Percentiles rank a stretch among this genome's conserved stretches.
These are phyloP conservation scores for Aspergillus niger DNA, from an alignment of 2,329 filamentous ascomycete genomes.

Conservation along the genomic window DNA sequence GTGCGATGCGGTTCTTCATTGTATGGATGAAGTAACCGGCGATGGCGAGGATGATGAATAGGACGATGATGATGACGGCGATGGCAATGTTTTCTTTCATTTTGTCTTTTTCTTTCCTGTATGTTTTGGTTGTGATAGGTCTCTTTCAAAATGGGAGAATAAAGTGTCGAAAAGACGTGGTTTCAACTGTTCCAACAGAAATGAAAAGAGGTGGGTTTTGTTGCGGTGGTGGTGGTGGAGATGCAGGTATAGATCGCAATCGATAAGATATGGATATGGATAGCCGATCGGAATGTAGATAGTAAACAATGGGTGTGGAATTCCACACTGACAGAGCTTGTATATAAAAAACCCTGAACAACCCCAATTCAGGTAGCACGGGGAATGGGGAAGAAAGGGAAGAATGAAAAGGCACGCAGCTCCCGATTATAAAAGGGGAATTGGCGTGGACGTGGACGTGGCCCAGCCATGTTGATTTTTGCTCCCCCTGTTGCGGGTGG, in stretches of 20 bases:
- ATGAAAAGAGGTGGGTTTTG: not conserved
- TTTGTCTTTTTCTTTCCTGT: constrained; percentile 13
- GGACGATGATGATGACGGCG: constrained; percentile 52
- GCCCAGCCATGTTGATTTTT: constrained; percentile 25
- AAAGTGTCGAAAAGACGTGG: not conserved
- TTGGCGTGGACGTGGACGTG: constrained; percentile 8
- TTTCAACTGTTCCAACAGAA: not conserved
- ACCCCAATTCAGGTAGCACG: constrained; percentile 7
- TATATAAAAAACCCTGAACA: not conserved
- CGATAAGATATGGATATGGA: not conserved
- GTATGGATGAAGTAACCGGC: constrained; percentile 43
- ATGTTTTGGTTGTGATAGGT: not conserved
- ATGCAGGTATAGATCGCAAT: not conserved
- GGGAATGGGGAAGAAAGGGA: constrained; percentile 3
- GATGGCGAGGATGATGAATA: constrained; percentile 50
- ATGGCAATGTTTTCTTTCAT: constrained; percentile 52
- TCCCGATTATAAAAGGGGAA: constrained; percentile 13
- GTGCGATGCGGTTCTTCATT: constrained; percentile 34
- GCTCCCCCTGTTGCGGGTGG: constrained; percentile 14
- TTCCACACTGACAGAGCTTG: not conserved
- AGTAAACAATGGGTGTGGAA: not conserved
- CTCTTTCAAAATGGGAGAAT: not conserved
- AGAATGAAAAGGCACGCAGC: not conserved
- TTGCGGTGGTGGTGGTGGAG: no score
- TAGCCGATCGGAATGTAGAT: not conserved